Evolutionary conservation across 768 basidiomycete genomes (phyloP).

Genomic region (Calocera cornea): DNA sequence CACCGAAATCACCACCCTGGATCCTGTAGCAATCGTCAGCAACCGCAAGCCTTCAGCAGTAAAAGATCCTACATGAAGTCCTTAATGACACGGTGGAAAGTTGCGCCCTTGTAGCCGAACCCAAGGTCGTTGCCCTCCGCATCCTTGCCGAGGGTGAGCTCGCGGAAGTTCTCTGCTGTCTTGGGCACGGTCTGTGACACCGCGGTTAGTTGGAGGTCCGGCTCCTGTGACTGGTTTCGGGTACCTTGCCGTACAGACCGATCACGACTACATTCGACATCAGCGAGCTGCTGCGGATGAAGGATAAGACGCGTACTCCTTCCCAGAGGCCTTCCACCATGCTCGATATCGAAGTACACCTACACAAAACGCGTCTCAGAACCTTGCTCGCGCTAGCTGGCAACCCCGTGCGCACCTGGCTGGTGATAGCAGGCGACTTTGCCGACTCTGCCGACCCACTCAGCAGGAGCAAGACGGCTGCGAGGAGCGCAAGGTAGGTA

Average conservation of each 20-base stretch:
- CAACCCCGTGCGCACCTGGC: constrained; percentile 34
- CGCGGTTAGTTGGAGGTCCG: constrained; percentile 7
- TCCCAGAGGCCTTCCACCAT: constrained; percentile 77
- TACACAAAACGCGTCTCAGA: constrained; percentile 4
- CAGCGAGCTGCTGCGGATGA: constrained; percentile 1
- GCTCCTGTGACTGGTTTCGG: constrained; percentile 16
- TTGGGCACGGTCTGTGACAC: constrained; percentile 71
- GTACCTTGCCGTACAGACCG: constrained; percentile 80
- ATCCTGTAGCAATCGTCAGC: constrained; percentile 41
- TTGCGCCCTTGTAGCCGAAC: constrained; percentile 87
- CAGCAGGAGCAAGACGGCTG: constrained; percentile 15
- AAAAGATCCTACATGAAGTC: constrained; percentile 56
- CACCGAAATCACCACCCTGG: constrained; percentile 97
- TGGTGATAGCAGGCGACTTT: constrained; percentile 79
- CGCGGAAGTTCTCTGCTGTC: constrained; percentile 95
- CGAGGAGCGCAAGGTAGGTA: constrained; percentile 8
- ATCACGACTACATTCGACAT: constrained; percentile 45
- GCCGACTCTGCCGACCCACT: constrained; percentile 50
- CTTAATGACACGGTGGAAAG: constrained; percentile 94
- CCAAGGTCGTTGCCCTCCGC: constrained; percentile 67
- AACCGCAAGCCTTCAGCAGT: background rate
- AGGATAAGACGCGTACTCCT: constrained; percentile 40
- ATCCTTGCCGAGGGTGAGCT: constrained; percentile 68
- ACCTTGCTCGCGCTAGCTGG: constrained; percentile 6
- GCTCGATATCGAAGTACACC: constrained; percentile 88